phyloP scores from a whole-genome alignment of 2,329 filamentous ascomycete genomes.

The Huntiella omanensis region DNA sequence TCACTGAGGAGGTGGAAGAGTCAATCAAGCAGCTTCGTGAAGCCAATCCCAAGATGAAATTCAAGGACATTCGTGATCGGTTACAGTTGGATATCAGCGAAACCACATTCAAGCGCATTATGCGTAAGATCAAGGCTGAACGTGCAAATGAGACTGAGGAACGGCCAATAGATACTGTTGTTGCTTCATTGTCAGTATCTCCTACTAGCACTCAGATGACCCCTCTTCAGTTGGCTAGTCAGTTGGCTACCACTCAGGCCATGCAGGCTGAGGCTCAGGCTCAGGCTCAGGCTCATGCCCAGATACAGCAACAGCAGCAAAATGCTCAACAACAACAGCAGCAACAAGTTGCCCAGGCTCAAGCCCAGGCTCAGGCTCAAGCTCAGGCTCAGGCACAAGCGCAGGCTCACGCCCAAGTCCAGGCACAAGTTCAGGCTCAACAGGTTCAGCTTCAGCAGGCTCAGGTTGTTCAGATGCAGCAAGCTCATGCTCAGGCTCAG shows the following conservation, averaged over 20 bases:
- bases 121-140: conserved; percentile 9
- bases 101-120: conserved; percentile 10
- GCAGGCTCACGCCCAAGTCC: conserved; percentile 3
- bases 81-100: conserved; percentile 10
- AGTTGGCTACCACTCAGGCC: neutral
- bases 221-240: neutral
- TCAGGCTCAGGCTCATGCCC: neutral
- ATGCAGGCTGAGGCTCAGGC: neutral
- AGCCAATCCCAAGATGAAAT: conserved; percentile 9
- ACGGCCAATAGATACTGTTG: neutral
- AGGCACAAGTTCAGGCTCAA: conserved; percentile 1
- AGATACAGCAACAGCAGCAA: neutral
- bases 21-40: conserved; percentile 6
- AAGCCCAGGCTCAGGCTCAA: conserved; percentile 5
- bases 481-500: conserved; percentile 4
- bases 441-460: conserved; percentile 5
- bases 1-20: conserved; percentile 7
- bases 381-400: conserved; percentile 4
- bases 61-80: conserved; percentile 9
- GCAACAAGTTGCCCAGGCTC: conserved; percentile 1
- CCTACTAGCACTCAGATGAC: neutral
- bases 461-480: conserved; percentile 1
- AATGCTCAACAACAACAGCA: neutral
- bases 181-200: conserved; percentile 2
- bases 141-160: neutral